Evolutionary conservation across 2,329 filamentous ascomycete genomes (phyloP), one percentile per base, ranked within the genome.

Genomic region (Penicillium frequentans): DNA sequence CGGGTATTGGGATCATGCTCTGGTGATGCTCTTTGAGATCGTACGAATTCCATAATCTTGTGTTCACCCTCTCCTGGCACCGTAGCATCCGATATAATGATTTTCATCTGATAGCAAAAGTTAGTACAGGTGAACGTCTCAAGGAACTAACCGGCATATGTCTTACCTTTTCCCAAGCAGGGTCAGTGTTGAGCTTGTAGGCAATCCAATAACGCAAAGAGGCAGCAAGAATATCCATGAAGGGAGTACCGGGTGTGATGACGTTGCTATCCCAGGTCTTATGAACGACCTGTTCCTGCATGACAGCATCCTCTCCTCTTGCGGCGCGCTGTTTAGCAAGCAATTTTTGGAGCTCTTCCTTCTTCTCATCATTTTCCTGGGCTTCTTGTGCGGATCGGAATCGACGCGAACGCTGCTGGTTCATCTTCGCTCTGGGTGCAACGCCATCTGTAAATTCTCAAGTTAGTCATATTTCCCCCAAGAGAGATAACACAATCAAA

Each of bases 11-110:
- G 95, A 70, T 99, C 89, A 75, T 99, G 92, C 63, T 96, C 89
- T 5, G 93, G 89, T 52, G 91, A 95, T 49, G 90, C 86, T 68
- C 95, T 87, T 76, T 99, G 96, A 37, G 93, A 96, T 68, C 95
- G 88, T 64, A 99, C 86, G 73, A 98, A 99, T 66, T 95, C 88
- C 95, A 99, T 99, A 71, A 99, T 98, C 77, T 99, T 99, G 76
- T 99, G 95, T 79, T 99, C 95, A 73, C 95, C 95, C 78, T 99
- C 95, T 71, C 95, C 95, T 54, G 95, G 95, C 39, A 99, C 93
- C 42, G 93, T 97, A 53, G 95, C 93, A 80, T 99, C 95, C 9
- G 95, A 99, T 65, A 99, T 98, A 75, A 99, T 96, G 74, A 99
- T 85, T 82, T 99, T 99, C 74, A 97, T 82, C 76, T 82, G 69